Percentiles rank a stretch among this genome's conserved stretches.
Evolutionary conservation across 192 early-diverging fungal species (phyloP).

Genomic region (Diversispora eburnea): DNA sequence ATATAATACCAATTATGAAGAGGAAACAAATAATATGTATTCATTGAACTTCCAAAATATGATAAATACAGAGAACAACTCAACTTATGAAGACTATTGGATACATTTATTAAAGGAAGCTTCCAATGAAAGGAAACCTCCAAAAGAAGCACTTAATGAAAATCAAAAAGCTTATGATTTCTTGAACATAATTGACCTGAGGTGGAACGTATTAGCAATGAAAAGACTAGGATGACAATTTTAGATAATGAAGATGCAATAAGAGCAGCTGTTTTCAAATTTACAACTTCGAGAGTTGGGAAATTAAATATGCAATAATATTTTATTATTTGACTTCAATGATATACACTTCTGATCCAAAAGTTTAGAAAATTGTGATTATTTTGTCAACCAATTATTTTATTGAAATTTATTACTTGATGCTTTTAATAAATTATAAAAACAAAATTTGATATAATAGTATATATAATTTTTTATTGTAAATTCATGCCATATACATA

Average conservation of each 20-base stretch:
- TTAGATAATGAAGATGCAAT: neutral
- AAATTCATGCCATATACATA: no score
- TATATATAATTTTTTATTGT: no score
- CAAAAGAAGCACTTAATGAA: neutral
- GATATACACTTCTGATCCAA: no score
- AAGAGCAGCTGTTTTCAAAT: neutral
- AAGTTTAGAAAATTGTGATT: no score
- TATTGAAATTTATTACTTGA: no score
- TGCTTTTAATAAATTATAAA: no score
- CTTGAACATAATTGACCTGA: neutral
- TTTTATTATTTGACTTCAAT: no score
- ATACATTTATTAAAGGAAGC: conserved; percentile 1
- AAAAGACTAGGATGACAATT: neutral
- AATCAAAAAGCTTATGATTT: neutral
- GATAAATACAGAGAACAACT: neutral
- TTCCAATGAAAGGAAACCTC: neutral
- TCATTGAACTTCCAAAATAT: neutral
- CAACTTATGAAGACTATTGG: neutral
- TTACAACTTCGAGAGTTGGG: no score
- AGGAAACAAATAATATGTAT: neutral
- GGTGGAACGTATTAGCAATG: neutral
- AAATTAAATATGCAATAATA: no score
- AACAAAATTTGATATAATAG: no score
- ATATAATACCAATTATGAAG: neutral
- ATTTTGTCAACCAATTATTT: no score